Evolutionary conservation across 1,284 basidiomycete species (phyloP).

Genomic region (Leccinum fuscescens): DNA sequence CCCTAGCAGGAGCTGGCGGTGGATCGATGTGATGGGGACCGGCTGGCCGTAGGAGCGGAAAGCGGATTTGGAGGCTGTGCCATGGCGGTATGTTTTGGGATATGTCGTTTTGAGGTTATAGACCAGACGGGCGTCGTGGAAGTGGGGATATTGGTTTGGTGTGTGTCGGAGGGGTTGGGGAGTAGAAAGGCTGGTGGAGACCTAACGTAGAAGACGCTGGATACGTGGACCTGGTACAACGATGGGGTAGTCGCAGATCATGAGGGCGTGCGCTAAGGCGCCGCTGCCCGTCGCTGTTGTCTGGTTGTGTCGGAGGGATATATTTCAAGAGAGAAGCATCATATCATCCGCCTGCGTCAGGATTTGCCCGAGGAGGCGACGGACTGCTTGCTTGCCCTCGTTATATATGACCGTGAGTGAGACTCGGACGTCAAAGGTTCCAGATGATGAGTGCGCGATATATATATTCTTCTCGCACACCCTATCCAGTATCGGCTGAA

Average conservation of each 20-base stretch:
- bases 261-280: constrained; percentile 75
- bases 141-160: constrained; percentile 39
- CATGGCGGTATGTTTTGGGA: neutral
- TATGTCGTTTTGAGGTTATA: constrained; percentile 41
- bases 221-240: constrained; percentile 36
- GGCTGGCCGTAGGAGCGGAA: constrained; percentile 34
- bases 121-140: too few species aligned
- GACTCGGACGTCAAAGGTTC: neutral
- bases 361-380: neutral
- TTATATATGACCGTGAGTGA: neutral
- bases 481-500: neutral
- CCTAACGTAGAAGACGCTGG: constrained; percentile 16
- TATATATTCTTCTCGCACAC: neutral
- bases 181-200: constrained; percentile 20
- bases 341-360: too few species aligned
- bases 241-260: constrained; percentile 94
- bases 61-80: constrained; percentile 42
- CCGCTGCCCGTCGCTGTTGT: constrained; percentile 71
- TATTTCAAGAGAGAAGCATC: too few species aligned
- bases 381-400: neutral
- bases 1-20: constrained; percentile 11
- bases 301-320: too few species aligned
- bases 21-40: constrained; percentile 53
- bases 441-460: neutral
- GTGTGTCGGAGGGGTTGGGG: constrained; percentile 32